Evolutionary conservation across 257 asterid genomes (phyloP), one percentile per base, ranked within the genome.

Genomic region (Solanum ossicruentum): DNA sequence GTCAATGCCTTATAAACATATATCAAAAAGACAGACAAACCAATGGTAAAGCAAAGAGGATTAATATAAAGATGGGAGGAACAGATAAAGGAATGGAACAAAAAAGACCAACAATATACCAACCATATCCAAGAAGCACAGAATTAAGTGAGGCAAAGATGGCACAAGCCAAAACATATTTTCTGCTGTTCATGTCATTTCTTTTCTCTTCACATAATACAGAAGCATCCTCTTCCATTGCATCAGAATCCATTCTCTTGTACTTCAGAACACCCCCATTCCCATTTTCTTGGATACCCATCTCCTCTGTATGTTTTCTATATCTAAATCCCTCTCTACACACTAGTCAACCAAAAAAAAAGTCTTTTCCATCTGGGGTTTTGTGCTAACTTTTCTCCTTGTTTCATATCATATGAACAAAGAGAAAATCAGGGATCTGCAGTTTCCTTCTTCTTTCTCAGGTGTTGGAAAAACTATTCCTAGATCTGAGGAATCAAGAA

Each of bases 51-150:
- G 47, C 66, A 81, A 81, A 57, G 11, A 12, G 39, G 60, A 20
- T 41, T 7, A 73, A 58, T 65, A 10, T 26, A 51, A 73, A 81
- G 28, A 32, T 75, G 17, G 56, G 54, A 71, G 21, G 54, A 71
- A 8, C 36, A 12, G 16, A 23, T 36, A n/a, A 83, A 47, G n/a
- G 81, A 36, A 57, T 47, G 20, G 43, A 45, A 75, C 58, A 43
- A 8, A 41, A 41, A 51, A 23, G 13, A 43, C 49, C 43, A 52
- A 69, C 8, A 41, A 79, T 63, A 43, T 28, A 87, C 91, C 23
- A 84, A 92, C 97, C 97, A 84, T 93, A 92, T 82, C 97, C 95
- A 71, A 92, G 97, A 66, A 92, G 91, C 85, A 91, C 93, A 21
- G 92, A 92, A 90, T 91, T 92, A 80, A 92, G 91, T 83, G 97